Evolutionary conservation across 2,329 filamentous ascomycete species (phyloP), one percentile per base, ranked within the genome.

Genomic region (Sarocladiaceae sp.): DNA sequence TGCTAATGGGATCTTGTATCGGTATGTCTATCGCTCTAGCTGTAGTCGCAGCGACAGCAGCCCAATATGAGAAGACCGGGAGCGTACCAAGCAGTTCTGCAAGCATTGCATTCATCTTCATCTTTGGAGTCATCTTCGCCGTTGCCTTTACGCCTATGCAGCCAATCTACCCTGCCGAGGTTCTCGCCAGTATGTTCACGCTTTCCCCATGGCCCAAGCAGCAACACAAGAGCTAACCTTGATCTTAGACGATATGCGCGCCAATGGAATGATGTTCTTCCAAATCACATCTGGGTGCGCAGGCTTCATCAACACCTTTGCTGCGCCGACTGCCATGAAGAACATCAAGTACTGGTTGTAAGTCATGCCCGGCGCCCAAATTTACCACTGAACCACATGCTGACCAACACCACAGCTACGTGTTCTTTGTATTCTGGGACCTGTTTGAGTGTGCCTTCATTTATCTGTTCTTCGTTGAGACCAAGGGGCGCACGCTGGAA

Each of bases 71-170:
- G 10, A 56, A 63, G 25, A 64, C 64, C 28, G 59, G 59, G 12
- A 71, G 65, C 52, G 59, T 59, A 20, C 53, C 62, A 2, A 64
- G 65, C 1, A 66, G 66, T 0, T 66, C 65, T 8, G 62, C 64
- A 20, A 64, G 65, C 10, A 70, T 71, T 25, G 64, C 65, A 6
- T 71, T 70, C 56, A 71, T 71, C 23, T 71, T 70, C 46, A 50
- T 66, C 6, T 71, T 71, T 53, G 68, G 69, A 4, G 68, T 65
- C 17, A 55, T 66, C 6, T 71, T 69, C 54, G 54, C 57, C 12
- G 48, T 62, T 20, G 62, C 54, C 26, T 67, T 71, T 54, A 70
- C 69, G n/a, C 66, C 68, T 42, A 70, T 67, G 53, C 66, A 69
- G 39, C 57, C 57, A 3, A 57, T 58, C 35, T 57, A 58, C 68